phyloP scores from a whole-genome alignment of 495 filamentous ascomycete species.

The Penicillium bialowiezense region DNA sequence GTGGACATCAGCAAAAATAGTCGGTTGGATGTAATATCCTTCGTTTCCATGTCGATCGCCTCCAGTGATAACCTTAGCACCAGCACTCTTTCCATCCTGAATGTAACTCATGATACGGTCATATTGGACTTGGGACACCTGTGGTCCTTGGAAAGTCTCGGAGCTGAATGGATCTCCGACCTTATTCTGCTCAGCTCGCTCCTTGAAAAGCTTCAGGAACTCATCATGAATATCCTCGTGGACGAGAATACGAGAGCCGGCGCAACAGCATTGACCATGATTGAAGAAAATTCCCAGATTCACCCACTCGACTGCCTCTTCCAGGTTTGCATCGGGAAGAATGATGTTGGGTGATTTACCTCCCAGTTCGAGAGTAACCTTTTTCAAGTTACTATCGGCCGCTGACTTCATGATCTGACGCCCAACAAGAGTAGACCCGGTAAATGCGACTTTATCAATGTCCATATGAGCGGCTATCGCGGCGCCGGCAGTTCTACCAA shows the following conservation, averaged over 20 bases:
- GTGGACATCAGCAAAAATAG: constrained; percentile 79
- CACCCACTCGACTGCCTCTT: constrained; percentile 84
- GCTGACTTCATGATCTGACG: constrained; percentile 86
- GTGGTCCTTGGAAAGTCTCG: constrained; percentile 87
- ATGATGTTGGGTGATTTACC: constrained; percentile 91
- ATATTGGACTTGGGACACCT: constrained; percentile 82
- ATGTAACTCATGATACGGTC: constrained; percentile 92
- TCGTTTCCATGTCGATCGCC: constrained; percentile 71
- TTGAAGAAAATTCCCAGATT: constrained; percentile 93
- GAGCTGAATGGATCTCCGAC: constrained; percentile 79
- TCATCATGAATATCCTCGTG: constrained; percentile 63
- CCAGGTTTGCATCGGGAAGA: constrained; percentile 83
- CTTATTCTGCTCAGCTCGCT: constrained; percentile 64
- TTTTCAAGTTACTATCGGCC: constrained; percentile 83
- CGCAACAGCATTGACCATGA: constrained; percentile 89
- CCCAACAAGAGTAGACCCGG: constrained; percentile 78
- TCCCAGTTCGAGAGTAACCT: constrained; percentile 86
- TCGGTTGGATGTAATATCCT: constrained; percentile 89
- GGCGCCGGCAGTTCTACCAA: constrained; percentile 79
- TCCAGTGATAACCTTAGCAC: constrained; percentile 72
- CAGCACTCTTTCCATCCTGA: constrained; percentile 69
- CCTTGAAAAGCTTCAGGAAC: constrained; percentile 75
- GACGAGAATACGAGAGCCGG: constrained; percentile 83
- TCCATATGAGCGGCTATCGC: constrained; percentile 87
- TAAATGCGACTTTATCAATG: constrained; percentile 90